These are phyloP conservation scores for Eucalyptus brandiana DNA, from an alignment of 345 rosid species.

Conservation along the genomic window DNA sequence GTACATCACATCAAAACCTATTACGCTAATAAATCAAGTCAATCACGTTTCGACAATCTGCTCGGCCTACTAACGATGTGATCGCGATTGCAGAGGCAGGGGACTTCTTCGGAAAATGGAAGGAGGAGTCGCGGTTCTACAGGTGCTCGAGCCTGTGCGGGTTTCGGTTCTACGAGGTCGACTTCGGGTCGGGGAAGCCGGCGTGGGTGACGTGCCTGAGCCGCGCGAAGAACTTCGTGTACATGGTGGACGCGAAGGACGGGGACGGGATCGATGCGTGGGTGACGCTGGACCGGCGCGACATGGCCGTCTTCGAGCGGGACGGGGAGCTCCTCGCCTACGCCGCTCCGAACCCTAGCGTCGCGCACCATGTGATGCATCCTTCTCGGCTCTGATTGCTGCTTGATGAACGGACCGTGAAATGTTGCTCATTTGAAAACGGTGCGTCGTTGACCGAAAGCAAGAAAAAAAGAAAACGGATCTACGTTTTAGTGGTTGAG, in stretches of 20 bases:
- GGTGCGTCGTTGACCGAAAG: no score
- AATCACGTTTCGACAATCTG: background rate
- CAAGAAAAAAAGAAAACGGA: no score
- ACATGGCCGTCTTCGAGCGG: background rate
- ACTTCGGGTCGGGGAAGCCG: conserved; percentile 5
- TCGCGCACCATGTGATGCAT: background rate
- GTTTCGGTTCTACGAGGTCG: background rate
- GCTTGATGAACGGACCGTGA: background rate
- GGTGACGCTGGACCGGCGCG: background rate
- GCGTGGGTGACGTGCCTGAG: background rate
- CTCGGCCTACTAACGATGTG: no score
- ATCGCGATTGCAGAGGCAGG: background rate
- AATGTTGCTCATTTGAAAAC: no score
- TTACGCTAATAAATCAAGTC: no score
- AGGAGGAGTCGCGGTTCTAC: background rate
- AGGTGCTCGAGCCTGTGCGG: background rate
- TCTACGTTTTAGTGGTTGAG: no score
- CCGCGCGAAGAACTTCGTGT: background rate
- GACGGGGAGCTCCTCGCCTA: background rate
- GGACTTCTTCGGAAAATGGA: background rate
- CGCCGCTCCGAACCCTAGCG: background rate
- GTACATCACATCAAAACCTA: background rate
- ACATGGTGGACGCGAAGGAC: background rate
- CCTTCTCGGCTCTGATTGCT: background rate
- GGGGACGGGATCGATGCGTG: conserved; percentile 1